Conservation (phyloP, 2,329 filamentous ascomycete genomes). For the Stachybotrys chlorohalonatus region DNA sequence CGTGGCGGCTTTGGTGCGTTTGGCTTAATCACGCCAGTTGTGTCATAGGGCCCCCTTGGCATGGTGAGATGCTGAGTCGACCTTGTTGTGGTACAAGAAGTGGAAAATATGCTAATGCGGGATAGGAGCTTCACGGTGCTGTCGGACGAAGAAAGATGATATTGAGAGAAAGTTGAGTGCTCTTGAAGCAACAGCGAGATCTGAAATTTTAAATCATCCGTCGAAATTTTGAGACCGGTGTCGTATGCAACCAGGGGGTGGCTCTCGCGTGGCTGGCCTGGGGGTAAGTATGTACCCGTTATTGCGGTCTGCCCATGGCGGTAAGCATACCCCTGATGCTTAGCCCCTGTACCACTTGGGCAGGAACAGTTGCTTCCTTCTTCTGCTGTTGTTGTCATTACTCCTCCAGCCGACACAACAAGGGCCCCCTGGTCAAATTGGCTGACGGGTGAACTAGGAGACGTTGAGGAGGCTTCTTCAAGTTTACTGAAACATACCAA, state of each 20-base stretch:
- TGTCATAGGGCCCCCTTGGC: conserved; percentile 27
- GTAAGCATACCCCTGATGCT: conserved; percentile 7
- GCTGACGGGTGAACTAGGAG: background rate
- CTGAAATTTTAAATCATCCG: conserved; percentile 8
- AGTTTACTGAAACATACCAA: background rate
- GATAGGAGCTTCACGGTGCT: conserved; percentile 1
- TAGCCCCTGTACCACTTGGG: background rate
- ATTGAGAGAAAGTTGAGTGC: background rate
- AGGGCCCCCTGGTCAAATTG: background rate
- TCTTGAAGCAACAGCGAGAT: conserved; percentile 6
- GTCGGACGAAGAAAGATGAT: background rate
- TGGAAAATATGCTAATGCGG: background rate
- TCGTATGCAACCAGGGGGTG: conserved; percentile 3
- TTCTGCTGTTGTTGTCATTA: background rate
- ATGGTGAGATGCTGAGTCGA: conserved; percentile 9
- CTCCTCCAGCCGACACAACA: background rate
- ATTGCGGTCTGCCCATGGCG: conserved; percentile 9
- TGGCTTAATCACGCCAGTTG: conserved; percentile 26
- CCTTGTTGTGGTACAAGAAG: background rate
- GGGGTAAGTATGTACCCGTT: conserved; percentile 4
- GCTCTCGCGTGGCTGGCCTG: conserved; percentile 11
- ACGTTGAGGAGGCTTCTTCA: background rate
- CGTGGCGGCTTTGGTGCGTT: conserved; percentile 24
- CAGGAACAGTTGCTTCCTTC: background rate
- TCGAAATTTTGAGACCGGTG: conserved; percentile 1